These are phyloP conservation scores for Xylaria arbuscula DNA, from an alignment of 2,329 filamentous ascomycete species.

Conservation along the genomic window DNA sequence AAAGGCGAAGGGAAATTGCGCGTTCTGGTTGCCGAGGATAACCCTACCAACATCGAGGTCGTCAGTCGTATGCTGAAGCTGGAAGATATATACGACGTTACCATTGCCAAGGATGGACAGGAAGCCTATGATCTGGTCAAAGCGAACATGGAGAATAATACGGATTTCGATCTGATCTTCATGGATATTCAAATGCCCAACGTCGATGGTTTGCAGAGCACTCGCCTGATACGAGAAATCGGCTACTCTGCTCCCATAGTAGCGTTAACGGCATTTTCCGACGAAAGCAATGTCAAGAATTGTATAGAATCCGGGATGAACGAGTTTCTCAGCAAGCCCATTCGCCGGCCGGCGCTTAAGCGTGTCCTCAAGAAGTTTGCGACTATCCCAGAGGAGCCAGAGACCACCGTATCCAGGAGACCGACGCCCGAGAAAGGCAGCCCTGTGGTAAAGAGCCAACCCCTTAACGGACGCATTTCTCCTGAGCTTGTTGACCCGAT, in stretches of 20 bases:
- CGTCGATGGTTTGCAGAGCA: conserved; percentile 88
- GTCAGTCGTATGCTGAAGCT: conserved; percentile 75
- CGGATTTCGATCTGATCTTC: conserved; percentile 86
- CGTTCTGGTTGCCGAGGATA: conserved; percentile 84
- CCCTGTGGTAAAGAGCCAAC: conserved; percentile 24
- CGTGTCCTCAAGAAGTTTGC: conserved; percentile 86
- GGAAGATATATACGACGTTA: conserved; percentile 86
- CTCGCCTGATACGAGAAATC: conserved; percentile 83
- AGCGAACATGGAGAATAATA: conserved; percentile 78
- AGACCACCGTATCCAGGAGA: conserved; percentile 53
- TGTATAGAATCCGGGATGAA: conserved; percentile 93
- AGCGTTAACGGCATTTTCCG: conserved; percentile 87
- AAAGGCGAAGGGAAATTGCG: conserved; percentile 74
- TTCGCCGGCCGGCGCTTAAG: conserved; percentile 85
- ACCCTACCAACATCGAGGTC: conserved; percentile 68
- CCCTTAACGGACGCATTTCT: conserved; percentile 32
- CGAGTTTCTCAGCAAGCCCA: conserved; percentile 82
- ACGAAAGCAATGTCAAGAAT: conserved; percentile 88
- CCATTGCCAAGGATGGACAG: conserved; percentile 85
- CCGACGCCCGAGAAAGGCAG: conserved; percentile 43
- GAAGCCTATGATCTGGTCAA: conserved; percentile 90
- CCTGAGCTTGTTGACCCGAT: conserved; percentile 24
- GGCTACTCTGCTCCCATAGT: conserved; percentile 91
- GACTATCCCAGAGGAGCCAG: conserved; percentile 79
- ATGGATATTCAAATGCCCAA: conserved; percentile 99